Evolutionary conservation across 164 flowering plant genomes (phyloP), one percentile per base, ranked within the genome.

Genomic region (Brasenia schreberi): DNA sequence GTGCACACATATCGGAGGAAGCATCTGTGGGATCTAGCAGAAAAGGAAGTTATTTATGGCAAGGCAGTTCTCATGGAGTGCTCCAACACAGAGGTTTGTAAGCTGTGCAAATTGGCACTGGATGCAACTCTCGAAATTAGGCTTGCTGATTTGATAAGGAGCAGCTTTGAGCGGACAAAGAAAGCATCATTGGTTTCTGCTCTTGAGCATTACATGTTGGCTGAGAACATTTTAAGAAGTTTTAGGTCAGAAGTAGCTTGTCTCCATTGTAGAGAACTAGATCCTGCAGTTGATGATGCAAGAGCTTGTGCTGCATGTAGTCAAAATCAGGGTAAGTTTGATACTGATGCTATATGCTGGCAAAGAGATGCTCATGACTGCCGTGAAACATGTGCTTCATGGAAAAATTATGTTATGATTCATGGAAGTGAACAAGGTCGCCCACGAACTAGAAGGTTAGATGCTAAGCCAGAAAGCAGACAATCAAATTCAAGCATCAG

Each of bases 1-100:
- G 80, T 77, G 66, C 71, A 71, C 42, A 45, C 75, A 68, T 78
- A 70, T 64, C 43, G 67, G 70, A 75, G 70, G 72, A 78, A 68
- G 69, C 65, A 73, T 49, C 70, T 33, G 17, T 78, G 76, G 81
- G 71, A 70, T 64, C 56, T 67, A 59, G 76, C 81, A 44, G 76
- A 75, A 66, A 70, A 39, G 43, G 78, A 75, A 58, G 72, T 78
- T 61, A 64, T 67, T 16, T 45, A 60, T 14, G 72, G 70, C 49
- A 75, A 64, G 69, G 10, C 52, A 0, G 52, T 44, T 6, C 52
- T 44, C 7, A 44, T 6, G 52, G 52, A 44, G 10, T 44, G 52
- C 10, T 6, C 52, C 10, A 11, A 11, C 52, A 44, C 52, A 5
- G 52, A 11, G 10, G 2, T 73, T 43, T 75, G 80, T 76, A 70